phyloP scores from a whole-genome alignment of 495 filamentous ascomycete genomes.

The Copromyces sp. region DNA sequence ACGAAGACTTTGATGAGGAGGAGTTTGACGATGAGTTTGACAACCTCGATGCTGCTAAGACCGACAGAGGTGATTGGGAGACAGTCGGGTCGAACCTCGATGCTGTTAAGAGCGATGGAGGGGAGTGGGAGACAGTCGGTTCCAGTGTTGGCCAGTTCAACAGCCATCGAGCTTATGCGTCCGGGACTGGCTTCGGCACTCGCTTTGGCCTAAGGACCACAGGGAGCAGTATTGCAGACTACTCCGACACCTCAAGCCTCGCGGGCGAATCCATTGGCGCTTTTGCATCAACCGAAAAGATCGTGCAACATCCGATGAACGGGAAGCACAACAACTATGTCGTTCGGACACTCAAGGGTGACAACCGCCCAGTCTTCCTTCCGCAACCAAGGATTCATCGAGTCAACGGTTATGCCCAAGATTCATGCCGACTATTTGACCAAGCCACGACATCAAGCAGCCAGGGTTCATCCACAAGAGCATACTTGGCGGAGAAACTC shows the following conservation, averaged over 20 bases:
- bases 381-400: conserved; percentile 16
- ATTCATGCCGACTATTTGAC: conserved; percentile 15
- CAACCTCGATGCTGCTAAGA: conserved; percentile 10
- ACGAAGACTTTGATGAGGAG: conserved; percentile 14
- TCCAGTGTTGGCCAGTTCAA: conserved; percentile 14
- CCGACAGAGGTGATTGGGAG: conserved; percentile 20
- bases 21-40: conserved; percentile 9
- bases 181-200: conserved; percentile 3
- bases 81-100: conserved; percentile 12
- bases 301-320: conserved; percentile 16
- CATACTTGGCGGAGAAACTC: conserved; percentile 12
- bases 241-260: conserved; percentile 20
- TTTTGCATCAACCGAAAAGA: conserved; percentile 15
- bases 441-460: conserved; percentile 4
- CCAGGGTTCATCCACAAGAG: conserved; percentile 5
- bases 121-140: conserved; percentile 22
- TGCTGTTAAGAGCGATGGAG: conserved; percentile 13
- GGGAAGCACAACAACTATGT: conserved; percentile 2
- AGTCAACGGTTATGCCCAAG: conserved; percentile 20
- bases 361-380: conserved; percentile 16
- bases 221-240: conserved; percentile 31
- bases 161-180: conserved; percentile 18
- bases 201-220: conserved; percentile 11
- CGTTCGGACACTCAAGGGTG: conserved; percentile 13
- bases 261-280: not conserved